These are phyloP conservation scores for Amaranthus tricolor DNA, from an alignment of 179 eudicot species.

Conservation along the genomic window DNA sequence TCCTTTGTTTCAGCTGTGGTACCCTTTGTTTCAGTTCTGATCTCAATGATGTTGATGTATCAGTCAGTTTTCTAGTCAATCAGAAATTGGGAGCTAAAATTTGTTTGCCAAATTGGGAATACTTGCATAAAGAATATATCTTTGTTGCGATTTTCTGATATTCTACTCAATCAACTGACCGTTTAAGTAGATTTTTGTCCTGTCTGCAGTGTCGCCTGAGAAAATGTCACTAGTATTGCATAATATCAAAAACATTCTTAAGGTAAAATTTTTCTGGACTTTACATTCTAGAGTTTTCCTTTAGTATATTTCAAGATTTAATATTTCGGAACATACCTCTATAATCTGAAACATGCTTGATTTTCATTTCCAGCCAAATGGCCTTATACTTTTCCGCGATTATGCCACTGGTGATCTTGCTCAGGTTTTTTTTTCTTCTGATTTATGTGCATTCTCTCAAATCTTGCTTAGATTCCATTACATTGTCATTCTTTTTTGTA, in stretches of 20 bases:
- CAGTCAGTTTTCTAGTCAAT: background rate
- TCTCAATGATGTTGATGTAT: background rate
- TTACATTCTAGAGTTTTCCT: background rate
- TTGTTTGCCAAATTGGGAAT: background rate
- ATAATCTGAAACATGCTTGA: constrained; percentile 17
- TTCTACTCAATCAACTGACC: constrained; percentile 50
- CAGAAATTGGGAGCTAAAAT: background rate
- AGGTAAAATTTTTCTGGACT: constrained; percentile 38
- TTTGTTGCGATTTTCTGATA: constrained; percentile 6
- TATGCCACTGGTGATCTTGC: constrained; percentile 99
- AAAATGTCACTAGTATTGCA: constrained; percentile 76
- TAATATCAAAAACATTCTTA: constrained; percentile 69
- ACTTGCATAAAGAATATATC: background rate
- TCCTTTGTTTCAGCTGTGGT: background rate
- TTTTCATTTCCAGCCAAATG: constrained; percentile 71
- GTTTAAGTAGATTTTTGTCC: constrained; percentile 90
- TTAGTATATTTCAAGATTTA: background rate
- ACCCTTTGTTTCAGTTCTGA: background rate
- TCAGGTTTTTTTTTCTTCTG: constrained; percentile 51
- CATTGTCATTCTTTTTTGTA: background rate
- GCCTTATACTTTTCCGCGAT: constrained; percentile 81
- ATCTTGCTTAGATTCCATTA: background rate
- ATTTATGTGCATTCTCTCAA: background rate
- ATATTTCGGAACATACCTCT: background rate
- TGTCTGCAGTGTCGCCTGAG: constrained; percentile 98